Conservation (phyloP, 2,329 filamentous ascomycete species). For the Cercospora nicotianae region DNA sequence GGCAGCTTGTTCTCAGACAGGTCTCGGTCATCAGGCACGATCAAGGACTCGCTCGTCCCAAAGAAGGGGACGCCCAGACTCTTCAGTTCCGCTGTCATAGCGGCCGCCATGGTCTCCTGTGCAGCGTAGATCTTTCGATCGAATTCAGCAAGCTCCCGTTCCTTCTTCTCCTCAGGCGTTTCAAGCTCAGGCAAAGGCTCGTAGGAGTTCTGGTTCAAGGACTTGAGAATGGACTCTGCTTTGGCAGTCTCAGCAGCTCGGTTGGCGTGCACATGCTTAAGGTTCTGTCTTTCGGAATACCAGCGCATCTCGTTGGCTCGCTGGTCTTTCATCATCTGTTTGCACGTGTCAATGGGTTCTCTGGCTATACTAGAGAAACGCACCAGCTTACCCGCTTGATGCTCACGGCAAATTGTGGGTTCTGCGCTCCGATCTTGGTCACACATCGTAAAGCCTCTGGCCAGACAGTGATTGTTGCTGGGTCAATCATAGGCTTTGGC, state of each 20-base stretch:
- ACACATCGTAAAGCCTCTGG: slow-evolving; percentile 49
- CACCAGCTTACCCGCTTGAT: slow-evolving; percentile 42
- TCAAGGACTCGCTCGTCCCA: slow-evolving; percentile 49
- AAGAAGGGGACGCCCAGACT: slow-evolving; percentile 63
- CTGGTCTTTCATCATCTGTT: slow-evolving; percentile 62
- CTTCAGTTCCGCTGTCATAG: slow-evolving; percentile 57
- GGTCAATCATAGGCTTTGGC: slow-evolving; percentile 42
- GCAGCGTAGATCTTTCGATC: slow-evolving; percentile 64
- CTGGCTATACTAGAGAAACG: not conserved
- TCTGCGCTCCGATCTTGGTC: slow-evolving; percentile 49
- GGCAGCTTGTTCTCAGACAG: slow-evolving; percentile 18
- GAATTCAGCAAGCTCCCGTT: slow-evolving; percentile 58
- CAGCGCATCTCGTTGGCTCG: slow-evolving; percentile 63
- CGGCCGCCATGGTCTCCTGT: slow-evolving; percentile 59
- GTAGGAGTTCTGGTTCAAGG: slow-evolving; percentile 24
- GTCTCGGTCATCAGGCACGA: slow-evolving; percentile 38
- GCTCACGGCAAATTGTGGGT: slow-evolving; percentile 43
- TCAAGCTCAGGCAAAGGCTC: slow-evolving; percentile 16
- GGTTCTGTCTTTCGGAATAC: slow-evolving; percentile 39
- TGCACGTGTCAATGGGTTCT: slow-evolving; percentile 30
- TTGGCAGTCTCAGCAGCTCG: slow-evolving; percentile 33
- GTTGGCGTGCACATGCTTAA: slow-evolving; percentile 38
- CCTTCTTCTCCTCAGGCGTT: slow-evolving; percentile 36
- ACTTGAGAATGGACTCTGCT: slow-evolving; percentile 37
- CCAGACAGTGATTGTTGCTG: slow-evolving; percentile 52